These are phyloP conservation scores for Calocybe gambosa DNA, from an alignment of 1,284 basidiomycete species.

Conservation along the genomic window DNA sequence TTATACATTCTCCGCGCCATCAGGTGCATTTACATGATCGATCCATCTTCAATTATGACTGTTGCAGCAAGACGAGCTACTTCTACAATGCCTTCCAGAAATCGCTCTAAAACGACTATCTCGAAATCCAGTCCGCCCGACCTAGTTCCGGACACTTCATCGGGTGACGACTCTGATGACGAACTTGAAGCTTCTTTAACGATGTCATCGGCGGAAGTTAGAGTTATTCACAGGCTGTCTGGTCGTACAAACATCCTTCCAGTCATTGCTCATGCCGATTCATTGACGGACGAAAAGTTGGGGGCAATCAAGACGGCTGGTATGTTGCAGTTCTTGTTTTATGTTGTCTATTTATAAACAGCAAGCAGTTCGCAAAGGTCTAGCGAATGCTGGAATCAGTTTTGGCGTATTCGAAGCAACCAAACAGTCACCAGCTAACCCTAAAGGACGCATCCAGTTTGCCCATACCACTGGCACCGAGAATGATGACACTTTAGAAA, in stretches of 20 bases:
- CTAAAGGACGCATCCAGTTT: constrained; percentile 30
- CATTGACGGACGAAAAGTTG: constrained; percentile 69
- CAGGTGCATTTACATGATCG: constrained; percentile 78
- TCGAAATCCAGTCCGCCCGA: constrained; percentile 47
- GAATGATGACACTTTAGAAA: constrained; percentile 12
- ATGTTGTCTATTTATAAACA: constrained; percentile 5
- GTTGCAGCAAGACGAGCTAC: constrained; percentile 40
- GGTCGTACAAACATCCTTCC: constrained; percentile 71
- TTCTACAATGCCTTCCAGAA: constrained; percentile 42
- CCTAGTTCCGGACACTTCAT: constrained; percentile 44
- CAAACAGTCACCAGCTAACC: constrained; percentile 15
- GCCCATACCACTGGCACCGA: constrained; percentile 19
- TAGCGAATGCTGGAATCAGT: constrained; percentile 57
- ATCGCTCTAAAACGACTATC: constrained; percentile 55
- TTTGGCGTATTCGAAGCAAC: constrained; percentile 67
- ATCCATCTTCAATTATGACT: constrained; percentile 64
- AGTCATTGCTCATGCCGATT: constrained; percentile 70
- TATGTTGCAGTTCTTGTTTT: constrained; percentile 19
- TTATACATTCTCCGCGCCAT: constrained; percentile 15
- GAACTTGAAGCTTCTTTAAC: constrained; percentile 43
- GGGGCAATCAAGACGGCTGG: constrained; percentile 56
- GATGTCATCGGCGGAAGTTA: constrained; percentile 71
- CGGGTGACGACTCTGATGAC: constrained; percentile 42
- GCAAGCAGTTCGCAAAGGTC: constrained; percentile 48
- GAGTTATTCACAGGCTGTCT: constrained; percentile 67